These are phyloP conservation scores for Dujonia santamariae DNA, from an alignment of 1,139 yeast species.

Conservation along the genomic window DNA sequence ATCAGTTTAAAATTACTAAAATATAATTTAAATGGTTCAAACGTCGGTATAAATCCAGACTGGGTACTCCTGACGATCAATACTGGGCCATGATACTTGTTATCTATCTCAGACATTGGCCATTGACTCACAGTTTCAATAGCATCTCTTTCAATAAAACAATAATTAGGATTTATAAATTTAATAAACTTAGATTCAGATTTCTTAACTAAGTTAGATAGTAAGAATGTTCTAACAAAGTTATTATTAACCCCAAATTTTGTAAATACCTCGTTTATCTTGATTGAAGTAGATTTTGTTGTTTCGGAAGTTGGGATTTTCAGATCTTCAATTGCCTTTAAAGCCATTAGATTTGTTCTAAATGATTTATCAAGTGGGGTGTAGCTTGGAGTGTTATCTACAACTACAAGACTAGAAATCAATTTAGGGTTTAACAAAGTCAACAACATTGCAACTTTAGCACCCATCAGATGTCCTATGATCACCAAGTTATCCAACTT, in stretches of 20 bases:
- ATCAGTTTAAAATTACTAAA: conserved; percentile 29
- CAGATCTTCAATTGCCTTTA: conserved; percentile 27
- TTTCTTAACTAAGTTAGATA: conserved; percentile 23
- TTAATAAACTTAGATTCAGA: conserved; percentile 14
- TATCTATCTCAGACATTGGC: conserved; percentile 31
- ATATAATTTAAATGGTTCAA: conserved; percentile 30
- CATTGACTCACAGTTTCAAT: conserved; percentile 37
- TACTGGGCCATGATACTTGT: conserved; percentile 32
- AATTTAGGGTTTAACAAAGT: conserved; percentile 36
- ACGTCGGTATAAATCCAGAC: conserved; percentile 34
- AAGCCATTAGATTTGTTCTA: conserved; percentile 25
- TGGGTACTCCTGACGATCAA: conserved; percentile 40
- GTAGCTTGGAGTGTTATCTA: conserved; percentile 47
- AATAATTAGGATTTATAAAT: conserved; percentile 7
- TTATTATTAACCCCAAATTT: conserved; percentile 20
- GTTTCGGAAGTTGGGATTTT: conserved; percentile 2
- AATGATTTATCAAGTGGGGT: conserved; percentile 24
- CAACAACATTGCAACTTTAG: conserved; percentile 49
- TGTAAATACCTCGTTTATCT: conserved; percentile 6
- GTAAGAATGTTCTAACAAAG: conserved; percentile 26
- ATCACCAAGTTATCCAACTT: conserved; percentile 26
- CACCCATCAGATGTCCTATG: conserved; percentile 56
- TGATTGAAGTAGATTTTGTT: neutral
- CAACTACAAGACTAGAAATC: conserved; percentile 37
- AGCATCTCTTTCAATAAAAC: conserved; percentile 23